Conservation (phyloP, 139 green algal species). For the Micractinium conductrix region DNA sequence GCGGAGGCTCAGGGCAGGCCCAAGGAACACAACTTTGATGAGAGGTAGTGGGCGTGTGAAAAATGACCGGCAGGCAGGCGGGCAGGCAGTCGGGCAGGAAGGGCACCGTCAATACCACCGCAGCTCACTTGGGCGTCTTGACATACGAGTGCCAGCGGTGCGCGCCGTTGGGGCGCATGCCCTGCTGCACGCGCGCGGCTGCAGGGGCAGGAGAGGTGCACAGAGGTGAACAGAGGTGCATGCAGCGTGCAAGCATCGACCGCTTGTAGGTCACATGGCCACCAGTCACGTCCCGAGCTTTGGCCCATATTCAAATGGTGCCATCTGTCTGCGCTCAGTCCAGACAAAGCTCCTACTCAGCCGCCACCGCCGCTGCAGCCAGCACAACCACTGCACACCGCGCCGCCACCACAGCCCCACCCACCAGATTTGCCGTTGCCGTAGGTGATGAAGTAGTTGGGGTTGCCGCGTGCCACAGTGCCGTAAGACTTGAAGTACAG, state of each 20-base stretch:
- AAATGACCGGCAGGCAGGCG: neutral
- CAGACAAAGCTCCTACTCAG: too few relatives aligned
- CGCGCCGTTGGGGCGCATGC: constrained; percentile 80
- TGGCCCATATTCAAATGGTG: too few relatives aligned
- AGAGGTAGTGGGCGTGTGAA: too few relatives aligned
- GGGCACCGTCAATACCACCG: neutral
- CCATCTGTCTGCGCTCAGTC: too few relatives aligned
- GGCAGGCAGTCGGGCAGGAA: neutral
- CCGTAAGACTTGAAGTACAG: constrained; percentile 75
- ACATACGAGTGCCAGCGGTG: constrained; percentile 83
- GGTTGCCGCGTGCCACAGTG: constrained; percentile 74
- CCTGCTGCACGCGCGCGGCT: constrained; percentile 65
- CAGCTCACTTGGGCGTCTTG: constrained; percentile 51
- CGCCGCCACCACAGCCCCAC: neutral
- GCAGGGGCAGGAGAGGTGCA: neutral
- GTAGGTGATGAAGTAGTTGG: constrained; percentile 90
- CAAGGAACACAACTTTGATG: too few relatives aligned
- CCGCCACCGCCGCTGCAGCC: too few relatives aligned
- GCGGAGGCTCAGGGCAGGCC: too few relatives aligned
- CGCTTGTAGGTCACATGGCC: too few relatives aligned
- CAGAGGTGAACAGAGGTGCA: neutral
- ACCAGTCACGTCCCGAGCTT: too few relatives aligned
- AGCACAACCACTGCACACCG: neutral
- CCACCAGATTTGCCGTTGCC: constrained; percentile 74
- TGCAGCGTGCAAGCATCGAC: neutral